phyloP scores from a whole-genome alignment of 441 rosid species.

The Arabidopsis lyrata region DNA sequence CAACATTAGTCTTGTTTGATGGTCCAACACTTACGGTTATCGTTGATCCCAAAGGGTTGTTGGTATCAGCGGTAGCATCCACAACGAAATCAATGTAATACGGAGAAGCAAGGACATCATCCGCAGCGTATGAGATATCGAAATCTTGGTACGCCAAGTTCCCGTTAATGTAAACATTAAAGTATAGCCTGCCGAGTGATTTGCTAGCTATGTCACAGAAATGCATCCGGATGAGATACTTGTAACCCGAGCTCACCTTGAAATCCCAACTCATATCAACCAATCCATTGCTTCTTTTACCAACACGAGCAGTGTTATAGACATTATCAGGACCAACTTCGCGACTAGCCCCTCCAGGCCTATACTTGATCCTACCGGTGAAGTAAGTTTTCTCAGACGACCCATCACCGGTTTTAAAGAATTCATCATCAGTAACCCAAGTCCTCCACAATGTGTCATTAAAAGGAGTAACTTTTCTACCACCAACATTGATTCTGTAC shows the following conservation, averaged over 20 bases:
- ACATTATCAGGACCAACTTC: conserved; percentile 85
- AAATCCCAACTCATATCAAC: conserved; percentile 79
- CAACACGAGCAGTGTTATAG: conserved; percentile 70
- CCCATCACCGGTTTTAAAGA: conserved; percentile 62
- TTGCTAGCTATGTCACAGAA: conserved; percentile 85
- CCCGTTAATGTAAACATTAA: conserved; percentile 71
- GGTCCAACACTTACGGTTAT: conserved; percentile 73
- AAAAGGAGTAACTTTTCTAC: conserved; percentile 76
- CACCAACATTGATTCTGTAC: conserved; percentile 87
- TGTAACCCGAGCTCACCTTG: conserved; percentile 51
- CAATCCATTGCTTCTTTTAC: conserved; percentile 33
- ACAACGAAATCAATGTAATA: conserved; percentile 71
- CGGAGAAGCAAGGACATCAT: conserved; percentile 72
- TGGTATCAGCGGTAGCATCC: conserved; percentile 41
- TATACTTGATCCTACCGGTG: conserved; percentile 60
- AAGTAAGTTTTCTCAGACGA: conserved; percentile 52
- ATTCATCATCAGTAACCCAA: conserved; percentile 86
- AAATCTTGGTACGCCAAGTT: conserved; percentile 68
- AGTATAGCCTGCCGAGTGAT: conserved; percentile 72
- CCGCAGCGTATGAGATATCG: conserved; percentile 70
- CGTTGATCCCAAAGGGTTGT: conserved; percentile 44
- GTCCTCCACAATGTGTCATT: conserved; percentile 93
- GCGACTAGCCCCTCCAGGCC: conserved; percentile 70
- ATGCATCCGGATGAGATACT: conserved; percentile 79
- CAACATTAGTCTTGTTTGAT: conserved; percentile 59